Percentiles rank a stretch among this genome's conserved stretches.
Evolutionary conservation across 805 yeast species (phyloP).

Genomic region (Saccharomycopsis sp.): DNA sequence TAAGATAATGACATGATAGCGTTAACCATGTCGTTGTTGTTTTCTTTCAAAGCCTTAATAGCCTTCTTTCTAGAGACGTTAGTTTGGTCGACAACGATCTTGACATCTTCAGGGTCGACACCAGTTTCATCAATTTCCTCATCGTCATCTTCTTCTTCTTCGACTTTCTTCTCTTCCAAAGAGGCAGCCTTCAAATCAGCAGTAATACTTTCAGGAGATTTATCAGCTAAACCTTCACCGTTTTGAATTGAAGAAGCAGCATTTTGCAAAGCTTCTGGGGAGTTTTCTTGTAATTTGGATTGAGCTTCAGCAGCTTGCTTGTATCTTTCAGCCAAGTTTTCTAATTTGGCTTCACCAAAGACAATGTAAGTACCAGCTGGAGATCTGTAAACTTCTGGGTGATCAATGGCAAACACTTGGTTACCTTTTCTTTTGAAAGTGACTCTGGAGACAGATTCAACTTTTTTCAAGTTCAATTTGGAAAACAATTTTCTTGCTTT

Average conservation of each 20-base stretch:
- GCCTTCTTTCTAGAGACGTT: constrained; percentile 86
- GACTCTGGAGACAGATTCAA: constrained; percentile 90
- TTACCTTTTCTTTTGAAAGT: constrained; percentile 91
- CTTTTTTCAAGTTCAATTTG: constrained; percentile 83
- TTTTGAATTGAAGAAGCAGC: constrained; percentile 41
- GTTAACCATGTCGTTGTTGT: constrained; percentile 91
- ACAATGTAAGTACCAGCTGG: constrained; percentile 91
- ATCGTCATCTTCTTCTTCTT: constrained; percentile 52
- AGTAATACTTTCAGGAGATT: constrained; percentile 61
- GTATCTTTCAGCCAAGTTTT: constrained; percentile 84
- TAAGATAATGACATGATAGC: constrained; percentile 77
- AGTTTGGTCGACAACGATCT: constrained; percentile 86
- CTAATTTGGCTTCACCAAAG: constrained; percentile 96
- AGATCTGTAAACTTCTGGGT: constrained; percentile 93
- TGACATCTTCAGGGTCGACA: constrained; percentile 72
- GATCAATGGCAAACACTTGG: constrained; percentile 83
- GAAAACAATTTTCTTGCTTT: constrained; percentile 87
- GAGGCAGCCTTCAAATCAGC: constrained; percentile 74
- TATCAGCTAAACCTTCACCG: constrained; percentile 30
- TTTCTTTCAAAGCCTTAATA: constrained; percentile 78
- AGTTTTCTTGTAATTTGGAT: constrained; percentile 48
- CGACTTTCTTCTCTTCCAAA: constrained; percentile 31
- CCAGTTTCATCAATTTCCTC: constrained; percentile 83
- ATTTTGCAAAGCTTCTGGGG: constrained; percentile 38
- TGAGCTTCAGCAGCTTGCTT: constrained; percentile 79